Evolutionary conservation across 169 alveolate genomes (phyloP).

Genomic region (Theileria equi): DNA sequence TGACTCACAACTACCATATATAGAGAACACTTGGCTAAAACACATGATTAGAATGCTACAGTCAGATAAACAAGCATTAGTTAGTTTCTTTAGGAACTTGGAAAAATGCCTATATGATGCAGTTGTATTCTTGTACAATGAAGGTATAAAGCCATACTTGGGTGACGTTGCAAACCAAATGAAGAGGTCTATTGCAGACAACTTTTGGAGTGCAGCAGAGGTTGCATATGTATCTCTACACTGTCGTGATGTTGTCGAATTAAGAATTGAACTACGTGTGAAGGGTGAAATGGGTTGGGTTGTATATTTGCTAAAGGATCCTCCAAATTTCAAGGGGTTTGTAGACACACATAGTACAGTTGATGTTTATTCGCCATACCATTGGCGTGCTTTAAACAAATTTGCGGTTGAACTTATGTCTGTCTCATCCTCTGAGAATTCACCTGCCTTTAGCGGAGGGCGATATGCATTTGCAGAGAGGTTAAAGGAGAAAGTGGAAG

Average conservation of each 20-base stretch:
- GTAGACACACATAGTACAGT: constrained; percentile 72
- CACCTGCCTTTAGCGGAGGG: constrained; percentile 70
- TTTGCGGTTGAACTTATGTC: constrained; percentile 72
- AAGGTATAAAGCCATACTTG: constrained; percentile 74
- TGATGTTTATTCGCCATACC: constrained; percentile 63
- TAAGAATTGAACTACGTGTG: constrained; percentile 70
- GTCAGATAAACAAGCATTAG: constrained; percentile 53
- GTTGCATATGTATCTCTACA: constrained; percentile 72
- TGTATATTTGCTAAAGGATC: constrained; percentile 64
- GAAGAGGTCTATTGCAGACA: constrained; percentile 74
- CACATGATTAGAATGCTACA: constrained; percentile 63
- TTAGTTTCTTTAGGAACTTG: constrained; percentile 55
- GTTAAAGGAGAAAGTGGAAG: constrained; percentile 61
- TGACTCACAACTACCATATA: constrained; percentile 62
- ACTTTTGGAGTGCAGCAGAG: constrained; percentile 79
- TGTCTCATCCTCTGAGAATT: background rate
- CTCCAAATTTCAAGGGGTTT: constrained; percentile 63
- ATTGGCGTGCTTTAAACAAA: constrained; percentile 68
- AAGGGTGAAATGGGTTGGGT: constrained; percentile 81
- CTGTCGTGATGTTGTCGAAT: constrained; percentile 55
- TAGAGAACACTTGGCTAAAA: constrained; percentile 76
- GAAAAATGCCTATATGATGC: constrained; percentile 68
- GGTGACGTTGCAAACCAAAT: constrained; percentile 79
- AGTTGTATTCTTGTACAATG: constrained; percentile 68
- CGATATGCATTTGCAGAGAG: constrained; percentile 77